These are phyloP conservation scores for Fusarium sublunatum DNA, from an alignment of 2,329 filamentous ascomycete species.

Conservation along the genomic window DNA sequence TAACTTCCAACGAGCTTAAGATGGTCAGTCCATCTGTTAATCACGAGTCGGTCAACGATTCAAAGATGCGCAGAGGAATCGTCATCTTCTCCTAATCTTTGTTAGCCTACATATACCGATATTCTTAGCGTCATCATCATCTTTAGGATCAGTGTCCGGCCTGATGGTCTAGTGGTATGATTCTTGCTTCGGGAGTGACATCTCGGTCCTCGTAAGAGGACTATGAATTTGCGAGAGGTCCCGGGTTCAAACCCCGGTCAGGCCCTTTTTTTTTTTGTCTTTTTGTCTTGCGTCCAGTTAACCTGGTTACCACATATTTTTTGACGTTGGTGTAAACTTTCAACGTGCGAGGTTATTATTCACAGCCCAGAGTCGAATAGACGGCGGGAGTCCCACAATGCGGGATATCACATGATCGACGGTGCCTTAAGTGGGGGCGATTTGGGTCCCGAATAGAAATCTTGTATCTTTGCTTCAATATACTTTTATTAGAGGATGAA, in stretches of 20 bases:
- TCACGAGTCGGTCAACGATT: too few relatives aligned
- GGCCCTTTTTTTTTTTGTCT: slow-evolving; percentile 46
- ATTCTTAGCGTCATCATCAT: rapidly evolving
- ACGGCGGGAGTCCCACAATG: not conserved
- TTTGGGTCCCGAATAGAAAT: not conserved
- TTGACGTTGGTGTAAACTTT: not conserved
- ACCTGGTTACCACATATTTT: not conserved
- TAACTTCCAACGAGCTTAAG: too few relatives aligned
- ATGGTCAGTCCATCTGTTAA: too few relatives aligned
- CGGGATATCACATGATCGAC: not conserved
- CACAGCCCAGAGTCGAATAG: not conserved
- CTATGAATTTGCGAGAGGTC: slow-evolving; percentile 55
- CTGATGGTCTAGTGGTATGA: slow-evolving; percentile 38
- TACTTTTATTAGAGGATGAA: too few relatives aligned
- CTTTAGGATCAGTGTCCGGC: slow-evolving; percentile 29
- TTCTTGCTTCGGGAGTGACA: slow-evolving; percentile 36
- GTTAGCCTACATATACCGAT: rapidly evolving
- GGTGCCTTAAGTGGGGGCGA: not conserved
- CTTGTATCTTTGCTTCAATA: not conserved
- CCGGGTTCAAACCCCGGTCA: slow-evolving; percentile 61
- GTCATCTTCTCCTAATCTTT: too few relatives aligned
- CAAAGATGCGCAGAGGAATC: too few relatives aligned
- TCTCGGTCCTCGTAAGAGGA: slow-evolving; percentile 17
- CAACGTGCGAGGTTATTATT: not conserved
- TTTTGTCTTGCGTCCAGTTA: rapidly evolving